Percentiles rank a stretch among this genome's conserved stretches.
phyloP scores from a whole-genome alignment of 768 basidiomycete genomes.

The Kondoa malvinella region DNA sequence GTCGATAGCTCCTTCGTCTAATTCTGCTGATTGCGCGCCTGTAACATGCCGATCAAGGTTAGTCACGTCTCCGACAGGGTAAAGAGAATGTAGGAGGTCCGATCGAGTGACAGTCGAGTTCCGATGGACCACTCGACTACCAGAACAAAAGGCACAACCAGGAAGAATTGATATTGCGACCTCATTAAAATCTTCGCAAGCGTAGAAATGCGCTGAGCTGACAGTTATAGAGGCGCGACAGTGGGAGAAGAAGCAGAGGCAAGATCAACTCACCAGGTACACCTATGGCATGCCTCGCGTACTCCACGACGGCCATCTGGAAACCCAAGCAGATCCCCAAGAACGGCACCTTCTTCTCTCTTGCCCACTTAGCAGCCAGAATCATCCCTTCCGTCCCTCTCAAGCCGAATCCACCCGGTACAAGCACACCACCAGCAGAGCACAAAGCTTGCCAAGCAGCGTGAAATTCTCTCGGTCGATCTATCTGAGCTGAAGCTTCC shows the following conservation, averaged over 20 bases:
- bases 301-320: conserved; percentile 90
- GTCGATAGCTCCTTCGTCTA: conserved; percentile 36
- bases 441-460: conserved; percentile 90
- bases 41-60: conserved; percentile 4
- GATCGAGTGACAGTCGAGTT: conserved; percentile 4
- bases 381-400: conserved; percentile 97
- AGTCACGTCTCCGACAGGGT: background rate
- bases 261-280: conserved; percentile 41
- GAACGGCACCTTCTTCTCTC: conserved; percentile 88
- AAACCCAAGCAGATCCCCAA: conserved; percentile 94
- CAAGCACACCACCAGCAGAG: conserved; percentile 81
- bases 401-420: conserved; percentile 86
- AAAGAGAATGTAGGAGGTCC: conserved; percentile 6
- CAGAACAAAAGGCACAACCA: background rate
- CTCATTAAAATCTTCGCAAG: conserved; percentile 4
- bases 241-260: background rate
- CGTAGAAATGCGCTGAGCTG: background rate
- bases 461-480: conserved; percentile 71
- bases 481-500: conserved; percentile 60
- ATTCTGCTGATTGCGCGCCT: conserved; percentile 79
- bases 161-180: background rate
- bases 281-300: conserved; percentile 67
- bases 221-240: conserved; percentile 7
- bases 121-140: background rate
- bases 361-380: conserved; percentile 88